These are phyloP conservation scores for Phycomyces nitens DNA, from an alignment of 192 early-diverging fungal genomes.

Conservation along the genomic window DNA sequence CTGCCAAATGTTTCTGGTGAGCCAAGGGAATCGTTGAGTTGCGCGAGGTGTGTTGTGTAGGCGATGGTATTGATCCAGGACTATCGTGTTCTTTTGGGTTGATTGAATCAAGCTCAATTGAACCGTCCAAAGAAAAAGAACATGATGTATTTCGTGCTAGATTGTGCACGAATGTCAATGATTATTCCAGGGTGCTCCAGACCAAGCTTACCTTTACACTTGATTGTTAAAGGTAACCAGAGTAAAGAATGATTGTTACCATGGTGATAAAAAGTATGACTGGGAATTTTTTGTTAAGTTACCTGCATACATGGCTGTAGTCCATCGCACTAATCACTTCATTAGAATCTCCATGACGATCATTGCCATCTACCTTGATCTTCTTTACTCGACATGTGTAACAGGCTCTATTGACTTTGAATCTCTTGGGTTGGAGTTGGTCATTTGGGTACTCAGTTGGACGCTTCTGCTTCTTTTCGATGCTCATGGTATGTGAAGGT, in stretches of 20 bases:
- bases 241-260: no score
- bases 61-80: background rate
- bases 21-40: background rate
- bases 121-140: slow-evolving; percentile 29
- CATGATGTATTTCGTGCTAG: slow-evolving; percentile 30
- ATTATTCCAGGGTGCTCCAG: no score
- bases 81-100: no score
- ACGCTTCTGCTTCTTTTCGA: no score
- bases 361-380: slow-evolving; percentile 18
- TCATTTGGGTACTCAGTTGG: no score
- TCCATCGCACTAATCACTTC: slow-evolving; percentile 24
- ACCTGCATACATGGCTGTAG: slow-evolving; percentile 35
- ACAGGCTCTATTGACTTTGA: slow-evolving; percentile 27
- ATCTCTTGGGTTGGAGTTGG: background rate
- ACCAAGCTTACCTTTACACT: slow-evolving; percentile 17
- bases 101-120: background rate
- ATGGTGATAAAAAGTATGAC: background rate
- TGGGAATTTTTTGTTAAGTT: background rate
- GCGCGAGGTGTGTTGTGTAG: background rate
- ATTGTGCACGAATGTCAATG: background rate
- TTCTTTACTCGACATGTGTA: slow-evolving; percentile 28
- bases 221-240: background rate
- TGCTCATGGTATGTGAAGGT: no score
- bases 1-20: background rate
- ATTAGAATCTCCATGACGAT: background rate